Evolutionary conservation across 2,329 filamentous ascomycete species (phyloP).

Genomic region (Exserohilum turcica): DNA sequence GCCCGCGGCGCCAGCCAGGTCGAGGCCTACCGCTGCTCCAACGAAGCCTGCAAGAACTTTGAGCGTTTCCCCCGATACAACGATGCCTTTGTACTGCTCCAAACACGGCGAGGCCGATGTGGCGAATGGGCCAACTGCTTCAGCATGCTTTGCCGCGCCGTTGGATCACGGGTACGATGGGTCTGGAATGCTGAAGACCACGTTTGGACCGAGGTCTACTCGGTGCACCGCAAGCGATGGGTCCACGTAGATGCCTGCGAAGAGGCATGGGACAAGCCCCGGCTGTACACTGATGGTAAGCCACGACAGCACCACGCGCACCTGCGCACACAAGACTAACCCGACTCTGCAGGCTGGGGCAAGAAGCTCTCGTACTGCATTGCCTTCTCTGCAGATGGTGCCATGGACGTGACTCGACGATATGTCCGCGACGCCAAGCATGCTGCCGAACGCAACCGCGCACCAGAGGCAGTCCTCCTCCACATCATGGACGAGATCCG

Average conservation of each 20-base stretch:
- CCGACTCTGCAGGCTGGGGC: conserved; percentile 69
- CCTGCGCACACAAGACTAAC: conserved; percentile 17
- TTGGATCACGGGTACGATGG: conserved; percentile 91
- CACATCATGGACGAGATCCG: conserved; percentile 94
- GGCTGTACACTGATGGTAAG: conserved; percentile 83
- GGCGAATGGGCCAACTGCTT: conserved; percentile 99
- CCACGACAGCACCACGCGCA: conserved; percentile 14
- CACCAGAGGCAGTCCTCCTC: conserved; percentile 85
- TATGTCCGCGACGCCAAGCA: conserved; percentile 74
- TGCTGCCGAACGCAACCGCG: conserved; percentile 75
- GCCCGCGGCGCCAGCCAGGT: conserved; percentile 86
- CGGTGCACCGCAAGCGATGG: conserved; percentile 90
- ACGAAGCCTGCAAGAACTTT: conserved; percentile 72
- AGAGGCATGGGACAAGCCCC: conserved; percentile 91
- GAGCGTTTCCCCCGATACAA: conserved; percentile 94
- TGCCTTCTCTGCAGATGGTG: conserved; percentile 89
- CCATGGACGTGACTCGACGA: conserved; percentile 69
- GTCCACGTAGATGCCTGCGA: conserved; percentile 96
- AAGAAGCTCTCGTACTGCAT: conserved; percentile 98
- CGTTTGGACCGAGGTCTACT: conserved; percentile 98
- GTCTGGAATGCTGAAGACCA: conserved; percentile 98
- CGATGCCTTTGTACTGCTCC: conserved; percentile 89
- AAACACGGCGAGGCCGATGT: conserved; percentile 82
- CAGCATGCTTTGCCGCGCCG: conserved; percentile 93
- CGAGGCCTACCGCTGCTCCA: conserved; percentile 87